Evolutionary conservation across 768 basidiomycete genomes (phyloP).

Genomic region (Lentinula edodes): DNA sequence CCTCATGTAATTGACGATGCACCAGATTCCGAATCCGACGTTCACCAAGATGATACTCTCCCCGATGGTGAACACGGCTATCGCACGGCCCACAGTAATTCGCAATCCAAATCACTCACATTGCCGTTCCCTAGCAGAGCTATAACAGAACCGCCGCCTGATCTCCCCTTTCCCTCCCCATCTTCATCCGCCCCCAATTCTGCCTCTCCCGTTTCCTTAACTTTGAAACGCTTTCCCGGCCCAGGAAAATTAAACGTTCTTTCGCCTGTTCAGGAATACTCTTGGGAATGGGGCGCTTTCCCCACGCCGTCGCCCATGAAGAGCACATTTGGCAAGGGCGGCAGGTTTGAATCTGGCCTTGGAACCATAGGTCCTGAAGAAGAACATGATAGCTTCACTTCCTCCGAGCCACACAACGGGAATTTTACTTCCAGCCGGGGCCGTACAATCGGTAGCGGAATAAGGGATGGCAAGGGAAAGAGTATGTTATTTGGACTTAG

Average conservation of each 20-base stretch:
- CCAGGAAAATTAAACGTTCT: constrained; percentile 3
- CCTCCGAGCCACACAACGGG: not conserved
- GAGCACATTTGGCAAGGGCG: constrained; percentile 43
- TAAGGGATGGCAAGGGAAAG: constrained; percentile 19
- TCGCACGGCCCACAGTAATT: constrained; percentile 7
- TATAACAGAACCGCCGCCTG: constrained; percentile 59
- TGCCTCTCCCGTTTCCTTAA: not conserved
- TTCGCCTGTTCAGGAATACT: constrained; percentile 57
- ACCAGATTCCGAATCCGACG: not conserved
- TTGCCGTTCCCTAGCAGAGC: constrained; percentile 40
- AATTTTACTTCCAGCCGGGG: not conserved
- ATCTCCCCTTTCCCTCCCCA: constrained; percentile 22
- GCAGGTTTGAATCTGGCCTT: constrained; percentile 26
- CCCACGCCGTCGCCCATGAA: constrained; percentile 73
- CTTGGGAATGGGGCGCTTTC: constrained; percentile 93
- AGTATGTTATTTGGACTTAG: constrained; percentile 13
- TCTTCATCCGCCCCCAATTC: not conserved
- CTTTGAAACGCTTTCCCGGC: not conserved
- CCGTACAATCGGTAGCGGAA: not conserved
- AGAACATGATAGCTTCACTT: not conserved
- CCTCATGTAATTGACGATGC: not conserved
- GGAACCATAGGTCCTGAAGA: constrained; percentile 2
- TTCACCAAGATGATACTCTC: constrained; percentile 1
- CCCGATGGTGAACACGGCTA: constrained; percentile 13
- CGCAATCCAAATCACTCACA: constrained; percentile 9